Base-by-base conservation (phyloP, 176 grass and related monocot genomes). In the Triticum monococcum region DNA sequence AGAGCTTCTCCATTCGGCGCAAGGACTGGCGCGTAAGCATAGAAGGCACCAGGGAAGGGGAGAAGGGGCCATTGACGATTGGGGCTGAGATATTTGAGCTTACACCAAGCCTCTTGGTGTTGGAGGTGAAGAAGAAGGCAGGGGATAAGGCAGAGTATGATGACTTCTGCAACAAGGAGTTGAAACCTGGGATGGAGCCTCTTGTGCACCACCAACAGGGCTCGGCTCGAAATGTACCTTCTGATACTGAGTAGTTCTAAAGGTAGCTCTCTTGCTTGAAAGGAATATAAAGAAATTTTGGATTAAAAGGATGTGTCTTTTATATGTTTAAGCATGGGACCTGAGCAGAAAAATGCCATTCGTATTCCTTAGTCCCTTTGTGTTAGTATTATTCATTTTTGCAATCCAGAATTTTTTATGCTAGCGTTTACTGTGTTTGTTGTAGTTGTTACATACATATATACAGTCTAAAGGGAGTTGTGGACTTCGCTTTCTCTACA, bases 101-200 rank as follows among this genome's bases (percentile, higher is more conserved):
- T 60, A 99, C 97, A 12, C 86, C 94, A 28, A 96, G 68, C 17
- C 89, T 99, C 65, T 89, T 96, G 33, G 97, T 96, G 77, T 85
- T 99, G 31, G 97, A 99, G 81, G 92, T 99, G 85, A 99, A 96
- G 80, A 99, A 93, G 88, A 99, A 96, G 85, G 90, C 94, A 24
- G 97, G 97, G 32, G 89, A 96, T 28, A 88, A 68, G 61, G 70
- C 86, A n/a, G 97, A 99, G 77, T 99, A 99, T 6, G 97, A 99
- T 2, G 92, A 99, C 7, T 99, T 99, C 63, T 99, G 97, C 40
- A 87, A 86, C 56, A 94, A 68, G 41, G 97, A 96, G 62, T 87
- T 99, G 90, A 99, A 99, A 72, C 94, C 97, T 79, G 97, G 94
- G 38, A 91, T 99, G 94, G 77, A 90, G 68, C 83, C 88, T 73